These are phyloP conservation scores for Leccinum pallidistipes DNA, from an alignment of 1,284 basidiomycete species.

Conservation along the genomic window DNA sequence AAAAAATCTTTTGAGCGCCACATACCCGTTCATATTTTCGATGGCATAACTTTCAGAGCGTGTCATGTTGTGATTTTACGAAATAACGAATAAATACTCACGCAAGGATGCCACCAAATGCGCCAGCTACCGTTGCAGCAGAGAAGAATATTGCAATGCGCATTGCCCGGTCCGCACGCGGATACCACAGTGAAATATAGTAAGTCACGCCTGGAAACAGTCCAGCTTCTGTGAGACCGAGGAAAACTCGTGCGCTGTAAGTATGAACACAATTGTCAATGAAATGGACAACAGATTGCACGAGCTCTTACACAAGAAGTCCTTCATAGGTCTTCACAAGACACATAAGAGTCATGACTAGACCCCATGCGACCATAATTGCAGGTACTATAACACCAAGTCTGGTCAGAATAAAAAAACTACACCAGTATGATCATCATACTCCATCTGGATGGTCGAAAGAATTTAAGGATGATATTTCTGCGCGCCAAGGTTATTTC, in stretches of 20 bases:
- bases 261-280: conserved; percentile 4
- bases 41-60: conserved; percentile 31
- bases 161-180: conserved; percentile 47
- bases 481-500: conserved; percentile 26
- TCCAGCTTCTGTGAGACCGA: conserved; percentile 57
- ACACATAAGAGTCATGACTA: conserved; percentile 43
- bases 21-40: conserved; percentile 40
- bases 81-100: conserved; percentile 9
- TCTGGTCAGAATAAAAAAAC: conserved; percentile 3
- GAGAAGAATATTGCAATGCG: conserved; percentile 62
- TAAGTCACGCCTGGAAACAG: conserved; percentile 55
- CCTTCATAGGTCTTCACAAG: conserved; percentile 37
- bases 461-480: conserved; percentile 48
- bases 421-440: conserved; percentile 7
- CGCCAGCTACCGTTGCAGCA: conserved; percentile 53
- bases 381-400: conserved; percentile 37
- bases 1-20: neutral
- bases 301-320: conserved; percentile 28
- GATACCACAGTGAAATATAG: conserved; percentile 57
- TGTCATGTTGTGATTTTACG: neutral
- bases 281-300: neutral
- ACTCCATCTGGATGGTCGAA: conserved; percentile 51
- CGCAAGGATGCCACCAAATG: conserved; percentile 43
- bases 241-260: conserved; percentile 47
- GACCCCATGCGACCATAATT: conserved; percentile 53